Evolutionary conservation across 495 filamentous ascomycete genomes (phyloP), one percentile per base, ranked within the genome.

Genomic region (Neurospora discreta): DNA sequence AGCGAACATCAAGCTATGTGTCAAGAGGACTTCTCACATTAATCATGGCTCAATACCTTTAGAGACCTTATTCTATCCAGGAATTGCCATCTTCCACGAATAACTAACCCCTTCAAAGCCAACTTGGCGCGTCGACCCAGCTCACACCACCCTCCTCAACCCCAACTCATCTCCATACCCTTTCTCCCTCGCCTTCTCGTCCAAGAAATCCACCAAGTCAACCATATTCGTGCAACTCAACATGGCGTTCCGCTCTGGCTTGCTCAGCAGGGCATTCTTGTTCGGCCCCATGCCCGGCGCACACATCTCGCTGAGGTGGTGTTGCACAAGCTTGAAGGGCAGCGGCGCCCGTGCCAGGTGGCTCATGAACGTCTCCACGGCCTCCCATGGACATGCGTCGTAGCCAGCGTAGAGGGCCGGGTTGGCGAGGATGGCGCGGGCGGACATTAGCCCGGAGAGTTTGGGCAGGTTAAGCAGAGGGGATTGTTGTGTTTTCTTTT

Each of bases 231-330:
- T 75, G 73, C 84, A 85, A 67, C 71, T 83, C 70, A 87, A 81
- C 80, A 91, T 75, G 23, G 74, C 78, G 38, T 74, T 76, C 73
- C 88, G 80, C 78, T 89, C 86, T 77, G 81, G 82, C 75, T 84
- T 87, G 13, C 67, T 81, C 71, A 91, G 74, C 73, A 90, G 74
- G 8, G 84, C 78, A 1, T 71, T 74, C 76, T 83, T 82, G 77
- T 81, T 78, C 15, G 77, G 79, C 6, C 82, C 83, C 77, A 84
- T 80, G n/a, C 84, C 86, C 20, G 84, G 83, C 16, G 79, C 82
- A 73, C 83, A 85, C 89, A 91, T 91, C 82, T 90, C 88, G 46
- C 78, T 83, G 30, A 91, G 72, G 78, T 91, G 89, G 76, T 91
- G 89, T 71, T 86, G 79, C 52, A 85, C 82, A 65, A 91, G 78